Conservation (phyloP, 345 rosid species). For the Cardamine resedifolia region DNA sequence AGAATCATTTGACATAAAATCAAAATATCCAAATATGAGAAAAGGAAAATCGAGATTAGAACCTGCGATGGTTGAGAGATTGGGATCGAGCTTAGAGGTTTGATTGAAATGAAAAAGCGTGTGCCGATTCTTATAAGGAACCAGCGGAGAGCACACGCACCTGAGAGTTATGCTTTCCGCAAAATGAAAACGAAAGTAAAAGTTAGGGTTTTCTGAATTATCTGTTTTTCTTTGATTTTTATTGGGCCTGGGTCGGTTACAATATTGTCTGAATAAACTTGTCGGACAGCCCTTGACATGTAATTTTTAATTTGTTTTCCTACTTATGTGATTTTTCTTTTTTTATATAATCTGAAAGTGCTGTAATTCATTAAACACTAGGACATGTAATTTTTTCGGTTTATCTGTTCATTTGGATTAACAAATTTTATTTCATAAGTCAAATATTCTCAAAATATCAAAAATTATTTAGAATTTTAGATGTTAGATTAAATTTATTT, state of each 20-base stretch:
- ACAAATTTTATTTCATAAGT: background rate
- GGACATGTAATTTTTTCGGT: background rate
- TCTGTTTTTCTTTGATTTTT: conserved; percentile 5
- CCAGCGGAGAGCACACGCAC: conserved; percentile 36
- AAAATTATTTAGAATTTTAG: background rate
- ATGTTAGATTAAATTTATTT: background rate
- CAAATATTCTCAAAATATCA: background rate
- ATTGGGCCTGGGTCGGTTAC: conserved; percentile 29
- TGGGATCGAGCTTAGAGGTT: background rate
- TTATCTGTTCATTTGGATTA: background rate
- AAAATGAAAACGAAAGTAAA: background rate
- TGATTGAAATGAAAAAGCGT: conserved; percentile 24
- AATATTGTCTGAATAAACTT: background rate
- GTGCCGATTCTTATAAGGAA: conserved; percentile 23
- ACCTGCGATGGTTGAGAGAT: conserved; percentile 27
- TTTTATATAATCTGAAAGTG: too few species aligned
- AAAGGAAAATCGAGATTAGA: background rate
- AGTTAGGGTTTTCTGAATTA: conserved; percentile 33
- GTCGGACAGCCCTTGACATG: background rate
- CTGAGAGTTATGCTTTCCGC: conserved; percentile 1
- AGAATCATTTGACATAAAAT: background rate
- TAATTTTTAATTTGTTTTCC: background rate
- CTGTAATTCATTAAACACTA: too few species aligned
- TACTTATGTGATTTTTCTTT: too few species aligned
- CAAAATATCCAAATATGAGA: background rate